These are phyloP conservation scores for Dryas octopetala DNA, from an alignment of 306 rosid genomes.

Conservation along the genomic window DNA sequence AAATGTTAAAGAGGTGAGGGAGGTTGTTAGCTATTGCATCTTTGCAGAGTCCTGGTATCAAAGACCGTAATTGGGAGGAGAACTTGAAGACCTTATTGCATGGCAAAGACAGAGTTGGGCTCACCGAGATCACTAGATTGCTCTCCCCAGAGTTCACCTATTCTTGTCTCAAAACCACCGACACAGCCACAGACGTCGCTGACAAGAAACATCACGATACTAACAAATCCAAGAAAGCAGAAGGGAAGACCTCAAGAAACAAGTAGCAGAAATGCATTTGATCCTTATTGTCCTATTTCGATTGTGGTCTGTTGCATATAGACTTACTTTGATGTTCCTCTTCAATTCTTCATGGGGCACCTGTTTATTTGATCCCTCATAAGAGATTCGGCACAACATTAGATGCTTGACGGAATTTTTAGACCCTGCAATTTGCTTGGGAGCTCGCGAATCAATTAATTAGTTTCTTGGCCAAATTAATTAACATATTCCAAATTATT, in stretches of 20 bases:
- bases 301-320: no score
- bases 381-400: no score
- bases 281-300: no score
- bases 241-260: conserved; percentile 11
- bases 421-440: no score
- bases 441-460: no score
- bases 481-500: no score
- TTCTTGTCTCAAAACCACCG: conserved; percentile 38
- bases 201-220: conserved; percentile 11
- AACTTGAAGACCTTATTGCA: conserved; percentile 51
- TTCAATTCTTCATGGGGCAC: no score
- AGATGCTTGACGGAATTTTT: no score
- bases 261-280: background rate
- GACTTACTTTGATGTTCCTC: no score
- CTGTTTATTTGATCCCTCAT: no score
- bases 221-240: conserved; percentile 11
- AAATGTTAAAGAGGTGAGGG: no score
- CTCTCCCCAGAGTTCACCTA: conserved; percentile 56
- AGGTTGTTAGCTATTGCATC: background rate
- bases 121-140: conserved; percentile 50
- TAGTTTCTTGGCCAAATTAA: no score
- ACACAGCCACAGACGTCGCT: background rate
- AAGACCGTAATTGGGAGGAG: conserved; percentile 60
- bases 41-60: conserved; percentile 65
- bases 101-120: conserved; percentile 49